Percentiles rank a stretch among this genome's conserved stretches.
Evolutionary conservation across 2,329 filamentous ascomycete species (phyloP).

Genomic region (Kalmusia sp.): DNA sequence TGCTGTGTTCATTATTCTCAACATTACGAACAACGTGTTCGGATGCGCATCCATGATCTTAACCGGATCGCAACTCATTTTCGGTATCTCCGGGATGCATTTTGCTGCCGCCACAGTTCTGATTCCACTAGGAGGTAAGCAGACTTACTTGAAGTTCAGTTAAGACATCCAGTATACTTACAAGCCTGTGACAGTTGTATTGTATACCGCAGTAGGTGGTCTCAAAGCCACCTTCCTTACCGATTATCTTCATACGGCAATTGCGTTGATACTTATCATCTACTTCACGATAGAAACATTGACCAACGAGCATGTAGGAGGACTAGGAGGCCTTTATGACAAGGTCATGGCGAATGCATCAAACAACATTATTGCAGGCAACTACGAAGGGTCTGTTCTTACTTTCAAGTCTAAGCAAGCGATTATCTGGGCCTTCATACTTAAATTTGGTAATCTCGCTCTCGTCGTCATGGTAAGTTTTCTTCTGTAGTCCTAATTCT

Average conservation of each 20-base stretch:
- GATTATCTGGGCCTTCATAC: slow-evolving; percentile 59
- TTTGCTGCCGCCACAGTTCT: slow-evolving; percentile 56
- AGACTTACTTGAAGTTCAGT: neutral
- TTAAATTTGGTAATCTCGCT: slow-evolving; percentile 57
- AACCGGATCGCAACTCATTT: slow-evolving; percentile 83
- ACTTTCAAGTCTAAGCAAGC: slow-evolving; percentile 64
- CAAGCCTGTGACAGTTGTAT: slow-evolving; percentile 27
- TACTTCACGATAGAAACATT: slow-evolving; percentile 58
- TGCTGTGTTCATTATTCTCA: slow-evolving; percentile 79
- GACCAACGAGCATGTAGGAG: slow-evolving; percentile 56
- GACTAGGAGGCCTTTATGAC: slow-evolving; percentile 58
- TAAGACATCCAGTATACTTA: neutral
- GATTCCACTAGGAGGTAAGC: slow-evolving; percentile 29
- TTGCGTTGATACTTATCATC: slow-evolving; percentile 61
- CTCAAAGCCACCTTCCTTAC: slow-evolving; percentile 50
- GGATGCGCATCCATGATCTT: slow-evolving; percentile 83
- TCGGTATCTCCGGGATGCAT: slow-evolving; percentile 33
- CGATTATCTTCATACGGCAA: slow-evolving; percentile 63
- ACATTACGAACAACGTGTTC: slow-evolving; percentile 79
- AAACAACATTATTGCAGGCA: slow-evolving; percentile 58
- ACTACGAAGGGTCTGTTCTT: slow-evolving; percentile 61
- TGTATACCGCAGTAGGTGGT: slow-evolving; percentile 29
- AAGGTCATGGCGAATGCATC: slow-evolving; percentile 55
- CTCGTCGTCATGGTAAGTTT: slow-evolving; percentile 11
- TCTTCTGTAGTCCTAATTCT: neutral